Evolutionary conservation across 306 rosid species (phyloP), one percentile per base, ranked within the genome.

Genomic region (Inga oerstediana): DNA sequence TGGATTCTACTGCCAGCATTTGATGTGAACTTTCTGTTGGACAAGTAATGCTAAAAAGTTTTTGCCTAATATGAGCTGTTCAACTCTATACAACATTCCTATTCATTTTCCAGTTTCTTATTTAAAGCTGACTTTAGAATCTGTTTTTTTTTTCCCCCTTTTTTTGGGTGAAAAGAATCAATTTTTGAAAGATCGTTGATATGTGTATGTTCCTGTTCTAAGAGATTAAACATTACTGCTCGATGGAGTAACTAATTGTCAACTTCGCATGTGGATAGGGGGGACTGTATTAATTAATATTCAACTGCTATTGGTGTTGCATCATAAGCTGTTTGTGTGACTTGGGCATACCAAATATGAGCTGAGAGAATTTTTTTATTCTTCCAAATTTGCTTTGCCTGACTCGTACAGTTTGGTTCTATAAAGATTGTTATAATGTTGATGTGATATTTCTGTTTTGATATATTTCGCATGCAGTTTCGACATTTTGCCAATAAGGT

Each of bases 401-500:
- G 82, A 51, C 43, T 24, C 49, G 61, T 13, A 16, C 17, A 39
- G 30, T 65, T 59, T 65, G 16, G 15, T 74, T 84, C 34, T 35
- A 1, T 69, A 19, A 27, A 43, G 32, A 37, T 58, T 61, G n/a
- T 17, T 49, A 30, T 67, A 74, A 67, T 34, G 52, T 69, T 81
- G 67, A 75, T 79, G 30, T 82, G 78, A 70, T 61, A 39, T 76
- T 24, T 67, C 35, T 62, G 14, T 66, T 3, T 79, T 39, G 51
- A 22, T 78, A 59, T 37, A 10, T 76, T 70, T 19, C n/a, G 74
- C 74, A 76, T 83, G 94, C 94, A 96, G 99, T 96, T 96, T 85
- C 94, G 99, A 81, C 99, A 93, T 83, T 92, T 93, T 85, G 97
- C 99, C 68, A 96, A 96, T 82, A 96, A 96, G 85, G 91, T 96